Percentiles rank a stretch among this genome's conserved stretches.
These are phyloP conservation scores for Coprinellus micaceus DNA, from an alignment of 768 basidiomycete species.

Conservation along the genomic window DNA sequence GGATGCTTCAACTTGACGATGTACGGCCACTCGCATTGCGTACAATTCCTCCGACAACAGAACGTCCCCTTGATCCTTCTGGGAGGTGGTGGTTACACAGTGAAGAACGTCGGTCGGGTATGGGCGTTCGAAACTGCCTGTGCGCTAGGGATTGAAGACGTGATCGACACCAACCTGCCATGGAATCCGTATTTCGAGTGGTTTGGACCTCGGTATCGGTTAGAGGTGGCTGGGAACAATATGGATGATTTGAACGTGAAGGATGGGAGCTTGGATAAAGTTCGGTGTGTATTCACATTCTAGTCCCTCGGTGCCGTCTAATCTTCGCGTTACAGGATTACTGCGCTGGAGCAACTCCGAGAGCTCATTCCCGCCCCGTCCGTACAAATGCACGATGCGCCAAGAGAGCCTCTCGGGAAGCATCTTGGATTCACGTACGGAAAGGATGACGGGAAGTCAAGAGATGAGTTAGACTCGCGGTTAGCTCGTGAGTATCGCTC, in stretches of 20 bases:
- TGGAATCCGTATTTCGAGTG: conserved; percentile 95
- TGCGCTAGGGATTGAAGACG: conserved; percentile 80
- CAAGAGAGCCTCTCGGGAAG: conserved; percentile 59
- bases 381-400: conserved; percentile 81
- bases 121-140: conserved; percentile 99
- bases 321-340: conserved; percentile 1
- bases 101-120: conserved; percentile 90
- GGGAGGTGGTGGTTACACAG: conserved; percentile 95
- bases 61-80: conserved; percentile 86
- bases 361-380: conserved; percentile 69
- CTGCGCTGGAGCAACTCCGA: conserved; percentile 39
- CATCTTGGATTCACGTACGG: conserved; percentile 52
- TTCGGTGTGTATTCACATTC: conserved; percentile 59
- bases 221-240: conserved; percentile 89
- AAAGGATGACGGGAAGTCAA: conserved; percentile 42
- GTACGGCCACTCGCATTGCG: conserved; percentile 91
- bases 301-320: no score
- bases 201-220: conserved; percentile 91
- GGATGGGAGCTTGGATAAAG: conserved; percentile 74
- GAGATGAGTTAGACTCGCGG: conserved; percentile 63
- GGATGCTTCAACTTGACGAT: conserved; percentile 96
- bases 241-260: conserved; percentile 90
- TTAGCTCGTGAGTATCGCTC: conserved; percentile 60
- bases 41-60: conserved; percentile 77
- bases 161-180: conserved; percentile 73